Percentiles rank a stretch among this genome's conserved stretches.
These are phyloP conservation scores for Filosporella fistucella DNA, from an alignment of 495 filamentous ascomycete genomes.

Conservation along the genomic window DNA sequence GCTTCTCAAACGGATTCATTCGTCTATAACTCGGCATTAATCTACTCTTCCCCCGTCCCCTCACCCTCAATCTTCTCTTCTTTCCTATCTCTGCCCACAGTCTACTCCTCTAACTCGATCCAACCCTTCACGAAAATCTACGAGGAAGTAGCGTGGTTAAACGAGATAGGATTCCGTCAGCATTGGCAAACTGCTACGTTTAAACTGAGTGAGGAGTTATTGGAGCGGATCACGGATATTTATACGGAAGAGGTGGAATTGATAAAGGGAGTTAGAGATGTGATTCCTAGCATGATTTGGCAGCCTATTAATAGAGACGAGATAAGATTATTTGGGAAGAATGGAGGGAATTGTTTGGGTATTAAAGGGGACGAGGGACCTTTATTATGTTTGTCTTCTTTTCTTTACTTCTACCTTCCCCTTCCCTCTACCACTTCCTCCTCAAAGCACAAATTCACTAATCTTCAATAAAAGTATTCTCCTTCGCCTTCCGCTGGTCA, in stretches of 20 bases:
- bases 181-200: background rate
- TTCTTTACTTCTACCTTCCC: slow-evolving; percentile 14
- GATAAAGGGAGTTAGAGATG: background rate
- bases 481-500: slow-evolving; percentile 1
- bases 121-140: background rate
- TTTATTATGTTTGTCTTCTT: slow-evolving; percentile 15
- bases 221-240: slow-evolving; percentile 2
- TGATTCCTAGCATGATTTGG: background rate
- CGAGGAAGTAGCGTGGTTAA: background rate
- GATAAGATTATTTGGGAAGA: slow-evolving; percentile 30
- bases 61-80: background rate
- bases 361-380: slow-evolving; percentile 33
- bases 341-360: slow-evolving; percentile 49
- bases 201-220: background rate
- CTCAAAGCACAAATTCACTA: too few species aligned
- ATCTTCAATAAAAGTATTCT: background rate
- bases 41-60: slow-evolving; percentile 15
- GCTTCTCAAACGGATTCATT: background rate
- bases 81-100: background rate
- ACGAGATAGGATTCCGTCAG: background rate
- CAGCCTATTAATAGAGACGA: slow-evolving; percentile 17
- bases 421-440: background rate
- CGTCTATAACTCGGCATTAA: background rate
- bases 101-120: background rate
- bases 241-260: slow-evolving; percentile 1